phyloP scores from a whole-genome alignment of 768 basidiomycete genomes.

The Lactarius psammicola region DNA sequence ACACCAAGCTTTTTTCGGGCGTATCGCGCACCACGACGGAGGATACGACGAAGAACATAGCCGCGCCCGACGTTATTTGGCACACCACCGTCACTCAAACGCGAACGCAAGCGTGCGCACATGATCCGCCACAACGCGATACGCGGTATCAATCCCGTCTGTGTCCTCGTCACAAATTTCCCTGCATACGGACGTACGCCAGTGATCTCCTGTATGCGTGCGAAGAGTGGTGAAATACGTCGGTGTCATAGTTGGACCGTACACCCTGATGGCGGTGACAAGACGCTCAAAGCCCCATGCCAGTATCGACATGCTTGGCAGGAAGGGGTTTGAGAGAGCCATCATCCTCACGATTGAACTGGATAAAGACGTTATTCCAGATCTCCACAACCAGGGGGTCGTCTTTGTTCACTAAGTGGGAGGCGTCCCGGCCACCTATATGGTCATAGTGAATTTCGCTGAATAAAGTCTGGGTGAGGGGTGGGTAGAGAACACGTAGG shows the following conservation, averaged over 20 bases:
- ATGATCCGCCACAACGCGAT: constrained; percentile 96
- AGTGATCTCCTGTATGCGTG: constrained; percentile 81
- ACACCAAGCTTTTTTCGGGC: constrained; percentile 93
- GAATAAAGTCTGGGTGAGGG: constrained; percentile 11
- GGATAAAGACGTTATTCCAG: constrained; percentile 99
- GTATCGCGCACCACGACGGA: constrained; percentile 92
- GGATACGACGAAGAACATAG: constrained; percentile 92
- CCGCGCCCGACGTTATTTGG: constrained; percentile 96
- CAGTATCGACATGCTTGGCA: constrained; percentile 95
- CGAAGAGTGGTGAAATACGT: constrained; percentile 91
- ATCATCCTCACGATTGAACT: constrained; percentile 94
- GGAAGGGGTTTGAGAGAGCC: constrained; percentile 79
- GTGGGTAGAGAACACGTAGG: neutral
- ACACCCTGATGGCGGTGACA: constrained; percentile 92
- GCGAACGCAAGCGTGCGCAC: constrained; percentile 94
- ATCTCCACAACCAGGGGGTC: constrained; percentile 97
- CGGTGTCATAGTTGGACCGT: constrained; percentile 96
- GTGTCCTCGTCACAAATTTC: constrained; percentile 88
- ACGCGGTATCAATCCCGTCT: constrained; percentile 96
- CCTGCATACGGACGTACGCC: constrained; percentile 86
- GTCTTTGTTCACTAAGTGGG: constrained; percentile 90
- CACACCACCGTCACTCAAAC: constrained; percentile 91
- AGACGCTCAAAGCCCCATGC: constrained; percentile 99
- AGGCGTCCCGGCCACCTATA: constrained; percentile 95
- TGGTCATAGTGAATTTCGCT: constrained; percentile 97